Conservation (phyloP, 441 rosid genomes). For the Populus tomentosa region DNA sequence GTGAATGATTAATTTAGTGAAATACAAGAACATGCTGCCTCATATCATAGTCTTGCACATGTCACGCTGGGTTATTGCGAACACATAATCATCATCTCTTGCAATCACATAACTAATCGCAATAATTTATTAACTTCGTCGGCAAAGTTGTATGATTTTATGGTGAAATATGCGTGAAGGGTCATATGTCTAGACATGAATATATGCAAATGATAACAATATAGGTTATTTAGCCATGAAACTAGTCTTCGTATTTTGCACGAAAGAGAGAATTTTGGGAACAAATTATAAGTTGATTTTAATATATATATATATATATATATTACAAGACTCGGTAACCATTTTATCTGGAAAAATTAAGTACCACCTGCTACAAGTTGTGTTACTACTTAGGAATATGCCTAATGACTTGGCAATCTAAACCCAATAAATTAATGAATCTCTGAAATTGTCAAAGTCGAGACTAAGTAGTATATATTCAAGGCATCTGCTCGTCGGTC, state of each 20-base stretch:
- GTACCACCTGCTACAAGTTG: background rate
- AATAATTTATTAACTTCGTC: background rate
- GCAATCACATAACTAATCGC: background rate
- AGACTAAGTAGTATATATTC: background rate
- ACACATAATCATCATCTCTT: background rate
- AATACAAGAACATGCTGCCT: background rate
- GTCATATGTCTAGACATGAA: no score
- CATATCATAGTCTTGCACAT: background rate
- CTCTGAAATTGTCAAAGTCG: background rate
- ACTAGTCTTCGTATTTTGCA: no score
- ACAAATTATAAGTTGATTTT: no score
- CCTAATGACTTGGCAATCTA: background rate
- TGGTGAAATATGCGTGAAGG: no score
- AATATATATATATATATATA: no score
- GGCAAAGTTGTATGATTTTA: background rate
- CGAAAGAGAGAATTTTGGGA: no score
- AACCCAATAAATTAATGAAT: background rate
- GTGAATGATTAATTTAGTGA: background rate
- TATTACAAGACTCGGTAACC: no score
- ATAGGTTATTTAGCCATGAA: no score
- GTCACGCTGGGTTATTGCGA: background rate
- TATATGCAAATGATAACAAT: no score
- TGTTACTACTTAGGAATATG: background rate
- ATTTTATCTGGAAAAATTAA: no score
- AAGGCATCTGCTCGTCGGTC: background rate